These are phyloP conservation scores for Paecilomyces niveus DNA, from an alignment of 2,329 filamentous ascomycete genomes.

Conservation along the genomic window DNA sequence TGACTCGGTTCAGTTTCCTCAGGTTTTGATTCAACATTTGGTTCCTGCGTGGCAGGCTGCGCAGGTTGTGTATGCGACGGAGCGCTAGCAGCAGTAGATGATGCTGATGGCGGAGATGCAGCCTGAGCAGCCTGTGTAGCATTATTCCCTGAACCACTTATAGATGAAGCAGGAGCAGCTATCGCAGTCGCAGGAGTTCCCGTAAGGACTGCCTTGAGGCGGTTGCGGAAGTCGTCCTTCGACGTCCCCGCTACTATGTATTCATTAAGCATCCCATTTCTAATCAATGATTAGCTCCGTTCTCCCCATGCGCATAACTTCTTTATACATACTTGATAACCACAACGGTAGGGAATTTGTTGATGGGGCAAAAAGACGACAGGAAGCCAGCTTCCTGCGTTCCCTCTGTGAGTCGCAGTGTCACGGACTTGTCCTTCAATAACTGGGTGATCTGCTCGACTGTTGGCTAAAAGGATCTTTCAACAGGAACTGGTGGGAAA, in stretches of 20 bases:
- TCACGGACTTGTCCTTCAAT: slow-evolving; percentile 57
- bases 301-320: neutral
- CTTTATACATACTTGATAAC: slow-evolving; percentile 58
- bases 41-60: neutral
- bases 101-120: neutral
- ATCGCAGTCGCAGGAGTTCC: slow-evolving; percentile 7
- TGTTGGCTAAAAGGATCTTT: slow-evolving; percentile 4
- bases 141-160: neutral
- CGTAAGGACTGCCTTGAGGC: slow-evolving; percentile 42
- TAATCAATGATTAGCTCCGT: slow-evolving; percentile 19
- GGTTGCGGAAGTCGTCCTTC: slow-evolving; percentile 59
- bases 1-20: neutral
- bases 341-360: slow-evolving; percentile 68
- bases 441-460: slow-evolving; percentile 46
- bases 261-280: slow-evolving; percentile 69
- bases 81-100: neutral
- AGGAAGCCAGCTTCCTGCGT: slow-evolving; percentile 78
- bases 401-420: slow-evolving; percentile 62
- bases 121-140: neutral
- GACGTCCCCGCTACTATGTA: slow-evolving; percentile 61
- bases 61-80: slow-evolving; percentile 2
- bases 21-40: neutral
- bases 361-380: slow-evolving; percentile 73
- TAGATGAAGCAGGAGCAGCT: neutral
- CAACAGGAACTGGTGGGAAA: neutral